A percentile compares a stretch with the other conserved stretches of the same genome.
These are phyloP conservation scores for Eucalyptus pauciflora DNA, from an alignment of 345 rosid genomes.

Conservation along the genomic window DNA sequence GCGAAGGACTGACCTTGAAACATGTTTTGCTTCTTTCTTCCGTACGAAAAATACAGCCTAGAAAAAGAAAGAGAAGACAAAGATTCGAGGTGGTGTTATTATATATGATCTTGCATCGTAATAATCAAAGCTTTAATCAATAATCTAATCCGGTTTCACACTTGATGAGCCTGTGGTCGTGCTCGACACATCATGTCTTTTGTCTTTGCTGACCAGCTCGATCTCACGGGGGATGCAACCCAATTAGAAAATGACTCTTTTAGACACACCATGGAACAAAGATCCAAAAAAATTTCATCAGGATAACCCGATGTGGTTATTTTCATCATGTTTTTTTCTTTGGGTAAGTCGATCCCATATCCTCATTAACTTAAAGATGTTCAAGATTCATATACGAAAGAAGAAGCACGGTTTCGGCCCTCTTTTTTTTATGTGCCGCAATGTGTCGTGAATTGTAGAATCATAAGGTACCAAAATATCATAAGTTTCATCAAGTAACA, in stretches of 20 bases:
- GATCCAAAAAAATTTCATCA: neutral
- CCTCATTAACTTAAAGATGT: neutral
- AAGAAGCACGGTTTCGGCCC: neutral
- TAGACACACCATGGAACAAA: neutral
- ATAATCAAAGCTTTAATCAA: neutral
- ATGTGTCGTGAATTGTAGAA: fast-evolving
- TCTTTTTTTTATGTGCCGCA: fast-evolving
- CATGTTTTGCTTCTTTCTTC: neutral
- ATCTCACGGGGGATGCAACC: neutral
- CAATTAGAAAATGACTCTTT: neutral
- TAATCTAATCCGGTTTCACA: neutral
- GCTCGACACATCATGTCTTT: neutral
- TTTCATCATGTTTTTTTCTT: neutral
- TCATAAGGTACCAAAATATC: neutral
- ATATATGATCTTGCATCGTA: neutral
- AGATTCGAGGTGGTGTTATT: neutral
- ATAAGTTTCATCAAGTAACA: neutral
- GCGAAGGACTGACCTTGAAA: neutral
- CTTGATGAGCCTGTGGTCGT: neutral
- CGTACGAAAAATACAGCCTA: neutral
- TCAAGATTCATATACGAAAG: neutral
- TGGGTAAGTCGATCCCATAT: neutral
- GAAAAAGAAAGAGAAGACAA: neutral
- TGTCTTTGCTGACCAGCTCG: neutral
- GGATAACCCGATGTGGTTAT: neutral